phyloP scores from a whole-genome alignment of 2,329 filamentous ascomycete species.

The Ciborinia camelliae region DNA sequence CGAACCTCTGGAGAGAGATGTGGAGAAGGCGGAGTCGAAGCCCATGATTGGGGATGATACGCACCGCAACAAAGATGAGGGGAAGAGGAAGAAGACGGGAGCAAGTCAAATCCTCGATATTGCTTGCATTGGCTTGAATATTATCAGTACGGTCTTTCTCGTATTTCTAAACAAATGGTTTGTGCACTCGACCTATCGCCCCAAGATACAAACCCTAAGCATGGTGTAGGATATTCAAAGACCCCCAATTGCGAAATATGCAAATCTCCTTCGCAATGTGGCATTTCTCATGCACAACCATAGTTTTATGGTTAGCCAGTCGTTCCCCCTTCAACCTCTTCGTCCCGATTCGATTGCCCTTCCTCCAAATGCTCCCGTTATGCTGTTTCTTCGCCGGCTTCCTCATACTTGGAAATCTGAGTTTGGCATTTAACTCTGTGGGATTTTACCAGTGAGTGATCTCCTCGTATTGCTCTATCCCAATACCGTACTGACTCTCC shows the following conservation, averaged over 20 bases:
- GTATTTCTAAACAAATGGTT: conserved; percentile 47
- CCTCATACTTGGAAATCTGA: conserved; percentile 45
- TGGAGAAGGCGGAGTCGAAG: conserved; percentile 30
- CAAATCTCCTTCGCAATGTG: conserved; percentile 48
- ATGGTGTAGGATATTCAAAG: conserved; percentile 42
- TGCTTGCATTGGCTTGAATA: conserved; percentile 43
- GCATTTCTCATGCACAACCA: conserved; percentile 45
- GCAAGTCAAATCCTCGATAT: conserved; percentile 28
- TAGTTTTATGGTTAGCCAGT: conserved; percentile 44
- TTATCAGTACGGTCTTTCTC: conserved; percentile 42
- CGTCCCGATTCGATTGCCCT: conserved; percentile 43
- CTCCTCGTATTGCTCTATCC: background rate
- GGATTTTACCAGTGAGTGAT: conserved; percentile 43
- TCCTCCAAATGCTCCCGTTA: conserved; percentile 45
- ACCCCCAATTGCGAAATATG: conserved; percentile 43
- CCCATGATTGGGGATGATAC: conserved; percentile 23
- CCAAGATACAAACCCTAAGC: conserved; percentile 1
- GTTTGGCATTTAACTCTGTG: conserved; percentile 46
- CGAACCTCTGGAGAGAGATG: conserved; percentile 25
- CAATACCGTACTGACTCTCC: background rate
- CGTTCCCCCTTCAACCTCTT: conserved; percentile 44
- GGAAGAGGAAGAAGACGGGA: conserved; percentile 17
- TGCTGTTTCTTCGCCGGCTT: conserved; percentile 47
- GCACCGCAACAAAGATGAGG: conserved; percentile 13
- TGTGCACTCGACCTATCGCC: background rate